A percentile compares a stretch with the other conserved stretches of the same genome.
Evolutionary conservation across 495 filamentous ascomycete species (phyloP).

Genomic region (Aspergillus baeticus): DNA sequence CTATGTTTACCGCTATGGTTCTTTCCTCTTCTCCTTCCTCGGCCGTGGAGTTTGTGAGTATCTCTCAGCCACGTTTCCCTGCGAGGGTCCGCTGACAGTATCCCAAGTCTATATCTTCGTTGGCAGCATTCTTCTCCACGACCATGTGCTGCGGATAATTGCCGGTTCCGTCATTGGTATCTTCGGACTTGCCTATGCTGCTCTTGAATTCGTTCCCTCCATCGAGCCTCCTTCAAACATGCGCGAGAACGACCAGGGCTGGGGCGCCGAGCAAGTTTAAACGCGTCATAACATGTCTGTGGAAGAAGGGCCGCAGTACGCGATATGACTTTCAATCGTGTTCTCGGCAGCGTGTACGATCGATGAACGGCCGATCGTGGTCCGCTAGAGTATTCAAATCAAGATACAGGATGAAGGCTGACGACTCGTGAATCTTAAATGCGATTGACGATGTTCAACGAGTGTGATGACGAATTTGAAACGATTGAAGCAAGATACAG

Average conservation of each 20-base stretch:
- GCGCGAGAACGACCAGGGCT: constrained; percentile 85
- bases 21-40: constrained; percentile 96
- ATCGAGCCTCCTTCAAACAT: constrained; percentile 99
- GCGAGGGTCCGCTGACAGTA: constrained; percentile 10
- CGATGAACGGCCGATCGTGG: neutral
- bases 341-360: neutral
- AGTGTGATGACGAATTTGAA: constrained; percentile 23
- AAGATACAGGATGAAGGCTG: constrained; percentile 2
- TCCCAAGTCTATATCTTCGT: constrained; percentile 90
- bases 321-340: neutral
- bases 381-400: neutral
- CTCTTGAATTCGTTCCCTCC: constrained; percentile 88
- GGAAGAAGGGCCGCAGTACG: neutral
- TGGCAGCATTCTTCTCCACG: constrained; percentile 77
- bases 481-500: constrained; percentile 14
- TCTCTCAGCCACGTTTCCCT: neutral
- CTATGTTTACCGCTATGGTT: constrained; percentile 88
- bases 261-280: constrained; percentile 90
- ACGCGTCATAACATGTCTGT: neutral
- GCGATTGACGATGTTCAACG: constrained; percentile 22
- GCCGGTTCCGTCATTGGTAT: constrained; percentile 71
- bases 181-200: constrained; percentile 75
- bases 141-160: constrained; percentile 54
- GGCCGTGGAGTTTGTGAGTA: constrained; percentile 91
- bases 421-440: constrained; percentile 4